Evolutionary conservation across 352 stramenopile species (phyloP).

Genomic region (Globisporangium lucens): DNA sequence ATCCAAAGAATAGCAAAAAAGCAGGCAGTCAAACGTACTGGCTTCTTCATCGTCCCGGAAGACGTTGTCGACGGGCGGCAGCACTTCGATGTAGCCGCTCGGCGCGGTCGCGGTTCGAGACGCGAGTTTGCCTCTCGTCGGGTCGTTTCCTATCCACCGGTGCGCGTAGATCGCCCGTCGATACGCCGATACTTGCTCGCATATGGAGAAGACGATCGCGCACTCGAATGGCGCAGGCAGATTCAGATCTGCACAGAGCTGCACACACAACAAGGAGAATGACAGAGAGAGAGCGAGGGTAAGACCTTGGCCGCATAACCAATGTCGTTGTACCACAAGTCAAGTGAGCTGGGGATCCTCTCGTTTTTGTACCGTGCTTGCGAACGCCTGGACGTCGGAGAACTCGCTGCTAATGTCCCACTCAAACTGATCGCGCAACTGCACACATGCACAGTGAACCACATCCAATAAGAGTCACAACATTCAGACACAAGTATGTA

Average conservation of each 20-base stretch:
- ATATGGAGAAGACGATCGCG: slow-evolving; percentile 71
- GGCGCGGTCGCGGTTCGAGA: slow-evolving; percentile 20
- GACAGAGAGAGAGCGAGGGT: background rate
- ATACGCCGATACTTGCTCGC: slow-evolving; percentile 69
- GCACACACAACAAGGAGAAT: background rate
- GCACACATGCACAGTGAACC: background rate
- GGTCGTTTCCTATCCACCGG: slow-evolving; percentile 60
- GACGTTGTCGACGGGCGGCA: slow-evolving; percentile 44
- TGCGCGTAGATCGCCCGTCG: slow-evolving; percentile 43
- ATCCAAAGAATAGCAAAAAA: background rate
- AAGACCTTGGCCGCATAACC: background rate
- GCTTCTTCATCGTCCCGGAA: slow-evolving; percentile 45
- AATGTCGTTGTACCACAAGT: background rate
- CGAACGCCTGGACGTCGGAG: slow-evolving; percentile 47
- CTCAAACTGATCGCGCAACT: slow-evolving; percentile 80
- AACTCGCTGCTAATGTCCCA: slow-evolving; percentile 69
- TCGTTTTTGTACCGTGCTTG: slow-evolving; percentile 25
- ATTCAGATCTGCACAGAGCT: slow-evolving; percentile 60
- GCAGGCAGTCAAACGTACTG: slow-evolving; percentile 21
- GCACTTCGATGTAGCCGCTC: slow-evolving; percentile 46
- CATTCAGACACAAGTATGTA: background rate
- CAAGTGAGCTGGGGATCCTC: background rate
- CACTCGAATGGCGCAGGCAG: slow-evolving; percentile 50
- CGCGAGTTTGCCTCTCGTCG: slow-evolving; percentile 14
- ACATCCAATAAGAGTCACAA: background rate